Base-by-base conservation (phyloP, 768 basidiomycete genomes). In the Basidioascus undulatus region DNA sequence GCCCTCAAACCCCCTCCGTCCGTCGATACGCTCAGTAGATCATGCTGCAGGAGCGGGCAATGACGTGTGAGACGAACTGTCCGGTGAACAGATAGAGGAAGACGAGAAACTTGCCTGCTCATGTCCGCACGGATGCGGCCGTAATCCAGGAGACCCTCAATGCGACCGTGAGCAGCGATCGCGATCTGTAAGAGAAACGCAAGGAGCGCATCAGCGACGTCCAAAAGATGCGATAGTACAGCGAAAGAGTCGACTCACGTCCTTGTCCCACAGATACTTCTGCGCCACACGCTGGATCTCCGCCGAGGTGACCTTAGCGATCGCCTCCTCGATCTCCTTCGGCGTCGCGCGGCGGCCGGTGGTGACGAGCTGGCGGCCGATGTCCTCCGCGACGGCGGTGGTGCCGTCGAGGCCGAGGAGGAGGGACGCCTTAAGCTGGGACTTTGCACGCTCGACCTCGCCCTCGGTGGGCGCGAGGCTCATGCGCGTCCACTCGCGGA, bases 391-490 rank as follows among this genome's bases (percentile, higher is more conserved):
- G 46, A 87, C 70, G 39, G 86, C 83, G 25, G 86, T 94, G 15
- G 83, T 78, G n/a, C 92, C 92, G 52, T 96, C 92, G 32, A 96
- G 65, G 44, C 75, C 67, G 37, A 98, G 71, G 32, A 98, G 65
- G 49, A 96, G 63, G 42, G 75, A 77, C 39, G 89, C 87, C 68
- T 96, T 98, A 51, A 96, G 73, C 63, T 96, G 92, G 55, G 79
- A 84, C 71, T 98, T 98, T 39, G 89, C 86, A 35, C 92, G 72
- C 68, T 94, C 87, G 46, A 94, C 84, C 62, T 89, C 86, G 26
- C 71, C 69, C 26, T 69, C 65, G 3, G 76, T 75, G 6, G 87
- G 86, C 11, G 71, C 69, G 45, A 81, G 72, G 47, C 77, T 78
- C 83, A 96, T 86, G 47, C 89, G 69, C 15, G 81, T 74, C 87